A percentile compares a stretch with the other conserved stretches of the same genome.
These are phyloP conservation scores for Inga oerstediana DNA, from an alignment of 306 rosid genomes.

Conservation along the genomic window DNA sequence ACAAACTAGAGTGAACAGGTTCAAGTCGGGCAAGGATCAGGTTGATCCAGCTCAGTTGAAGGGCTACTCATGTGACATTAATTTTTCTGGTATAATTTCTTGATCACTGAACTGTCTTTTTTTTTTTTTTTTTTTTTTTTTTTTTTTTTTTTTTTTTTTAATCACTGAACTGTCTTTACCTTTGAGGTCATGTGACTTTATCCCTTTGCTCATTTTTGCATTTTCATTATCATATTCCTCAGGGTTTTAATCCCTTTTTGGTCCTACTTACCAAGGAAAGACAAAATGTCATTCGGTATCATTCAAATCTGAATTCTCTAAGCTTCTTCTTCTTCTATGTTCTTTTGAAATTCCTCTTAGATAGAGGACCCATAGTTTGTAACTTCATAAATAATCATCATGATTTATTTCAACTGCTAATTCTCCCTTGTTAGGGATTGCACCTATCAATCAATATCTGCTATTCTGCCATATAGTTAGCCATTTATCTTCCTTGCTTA, in stretches of 20 bases:
- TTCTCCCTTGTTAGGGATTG: conserved; percentile 28
- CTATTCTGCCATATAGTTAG: neutral
- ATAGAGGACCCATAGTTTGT: conserved; percentile 11
- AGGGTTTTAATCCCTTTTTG: neutral
- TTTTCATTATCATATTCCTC: conserved; percentile 2
- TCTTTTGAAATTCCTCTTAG: neutral
- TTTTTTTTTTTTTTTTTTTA: no score
- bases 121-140: no score
- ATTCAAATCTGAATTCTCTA: neutral
- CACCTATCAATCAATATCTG: neutral
- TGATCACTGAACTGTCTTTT: conserved; percentile 12
- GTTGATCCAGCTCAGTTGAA: conserved; percentile 62
- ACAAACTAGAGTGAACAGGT: conserved; percentile 89
- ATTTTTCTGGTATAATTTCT: conserved; percentile 64
- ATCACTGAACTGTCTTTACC: conserved; percentile 10
- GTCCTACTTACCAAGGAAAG: neutral
- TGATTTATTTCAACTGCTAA: neutral
- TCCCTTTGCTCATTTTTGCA: conserved; percentile 9
- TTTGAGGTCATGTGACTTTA: conserved; percentile 1
- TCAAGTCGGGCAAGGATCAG: conserved; percentile 70
- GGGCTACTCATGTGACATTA: conserved; percentile 35
- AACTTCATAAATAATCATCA: neutral
- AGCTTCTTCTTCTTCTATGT: neutral
- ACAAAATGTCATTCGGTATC: neutral
- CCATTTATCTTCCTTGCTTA: neutral